Evolutionary conservation across 768 basidiomycete species (phyloP), one percentile per base, ranked within the genome.

Genomic region (Trametes cubensis): DNA sequence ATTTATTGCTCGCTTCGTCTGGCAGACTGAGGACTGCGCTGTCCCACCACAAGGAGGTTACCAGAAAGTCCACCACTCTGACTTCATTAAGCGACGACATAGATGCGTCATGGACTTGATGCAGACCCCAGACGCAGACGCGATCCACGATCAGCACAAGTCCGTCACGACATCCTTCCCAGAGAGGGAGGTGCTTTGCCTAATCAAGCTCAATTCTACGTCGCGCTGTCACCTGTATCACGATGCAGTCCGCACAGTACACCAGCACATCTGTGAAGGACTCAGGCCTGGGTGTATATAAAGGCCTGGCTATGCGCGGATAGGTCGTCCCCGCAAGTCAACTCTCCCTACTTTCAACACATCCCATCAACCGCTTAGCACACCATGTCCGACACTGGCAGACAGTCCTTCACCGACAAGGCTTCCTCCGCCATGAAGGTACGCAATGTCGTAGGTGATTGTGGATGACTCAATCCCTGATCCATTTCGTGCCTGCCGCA

Each of bases 361-460:
- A 13, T 23, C 14, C n/a, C 20, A 25, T 13, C 21, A 6, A 46
- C 45, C 21, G 10, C 21, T 23, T 11, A 20, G 25, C 3, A 10
- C 44, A 54, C 20, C 45, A 76, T 76, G 75, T 70, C 74, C 55
- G 74, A 76, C 68, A 52, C 67, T 56, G 68, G 62, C 54, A 73
- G 75, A 53, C 66, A 75, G 62, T 70, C 72, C 50, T 61, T 76
- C 68, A 72, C 71, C 60, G 72, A 73, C 66, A 76, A 76, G 70
- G 68, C 68, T 45, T 49, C 55, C 49, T 65, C 70, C 15, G 63
- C 69, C 28, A 44, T 72, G 48, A 76, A 76, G 71, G 75, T 73
- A 26, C 4, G 63, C 20, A 11, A 6, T 20, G 1, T 47, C 25
- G 17, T 40, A 28, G 28, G 7, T 28, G 28, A n/a, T n/a, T n/a